Conservation (phyloP, 768 basidiomycete genomes). For the Boletus patriciae region DNA sequence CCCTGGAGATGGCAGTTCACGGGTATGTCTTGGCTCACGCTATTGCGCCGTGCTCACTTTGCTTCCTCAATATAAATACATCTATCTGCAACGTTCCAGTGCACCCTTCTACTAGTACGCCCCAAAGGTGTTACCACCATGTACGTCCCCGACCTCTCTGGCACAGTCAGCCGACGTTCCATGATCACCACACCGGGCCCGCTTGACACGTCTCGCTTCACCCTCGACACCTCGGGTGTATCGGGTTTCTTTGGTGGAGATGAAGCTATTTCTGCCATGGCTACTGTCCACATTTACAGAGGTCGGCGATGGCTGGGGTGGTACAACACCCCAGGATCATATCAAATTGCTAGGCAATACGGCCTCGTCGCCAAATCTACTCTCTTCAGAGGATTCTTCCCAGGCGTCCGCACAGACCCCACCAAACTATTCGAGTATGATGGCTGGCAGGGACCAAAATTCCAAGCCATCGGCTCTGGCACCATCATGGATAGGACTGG, state of each 20-base stretch:
- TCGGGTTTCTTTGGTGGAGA: conserved; percentile 34
- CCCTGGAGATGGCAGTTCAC: too few relatives aligned
- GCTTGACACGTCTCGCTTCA: conserved; percentile 1
- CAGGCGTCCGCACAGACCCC: conserved; percentile 16
- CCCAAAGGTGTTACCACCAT: background rate
- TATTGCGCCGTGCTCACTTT: background rate
- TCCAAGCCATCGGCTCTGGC: conserved; percentile 3
- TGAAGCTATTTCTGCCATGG: conserved; percentile 34
- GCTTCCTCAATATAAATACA: background rate
- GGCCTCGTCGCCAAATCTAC: conserved; percentile 20
- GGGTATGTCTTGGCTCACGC: background rate
- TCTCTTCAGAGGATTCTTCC: conserved; percentile 12
- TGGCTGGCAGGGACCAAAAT: background rate
- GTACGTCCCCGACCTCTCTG: conserved; percentile 1
- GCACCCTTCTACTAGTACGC: background rate
- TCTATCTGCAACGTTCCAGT: background rate
- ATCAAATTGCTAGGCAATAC: conserved; percentile 27
- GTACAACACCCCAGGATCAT: conserved; percentile 38
- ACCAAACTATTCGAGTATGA: conserved; percentile 1
- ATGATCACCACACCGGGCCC: background rate
- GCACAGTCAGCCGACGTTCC: background rate
- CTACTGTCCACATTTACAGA: conserved; percentile 27
- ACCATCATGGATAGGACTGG: conserved; percentile 10
- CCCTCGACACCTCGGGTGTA: conserved; percentile 28
- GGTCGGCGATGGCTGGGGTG: conserved; percentile 31